Percentiles rank a stretch among this genome's conserved stretches.
phyloP scores from a whole-genome alignment of 2,329 filamentous ascomycete genomes.

The Bipolaris victoriae region DNA sequence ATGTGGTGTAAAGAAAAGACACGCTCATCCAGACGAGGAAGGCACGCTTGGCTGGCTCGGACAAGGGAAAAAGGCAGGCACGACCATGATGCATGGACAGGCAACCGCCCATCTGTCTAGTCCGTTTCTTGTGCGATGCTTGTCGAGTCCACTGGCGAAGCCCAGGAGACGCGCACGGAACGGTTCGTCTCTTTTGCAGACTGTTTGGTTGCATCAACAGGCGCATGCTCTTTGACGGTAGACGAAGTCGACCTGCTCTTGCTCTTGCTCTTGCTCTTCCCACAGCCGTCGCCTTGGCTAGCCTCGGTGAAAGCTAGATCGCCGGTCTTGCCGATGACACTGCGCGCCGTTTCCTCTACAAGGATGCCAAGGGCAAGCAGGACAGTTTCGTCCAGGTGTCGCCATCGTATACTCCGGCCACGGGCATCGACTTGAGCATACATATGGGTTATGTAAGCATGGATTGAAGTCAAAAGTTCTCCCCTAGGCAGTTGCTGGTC shows the following conservation, averaged over 20 bases:
- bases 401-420: slow-evolving; percentile 49
- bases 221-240: neutral
- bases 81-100: too few relatives aligned
- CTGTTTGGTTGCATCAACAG: neutral
- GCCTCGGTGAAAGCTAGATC: slow-evolving; percentile 74
- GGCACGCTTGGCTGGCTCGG: too few relatives aligned
- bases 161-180: neutral
- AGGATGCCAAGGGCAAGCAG: slow-evolving; percentile 76
- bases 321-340: slow-evolving; percentile 67
- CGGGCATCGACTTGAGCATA: slow-evolving; percentile 54
- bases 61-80: too few relatives aligned
- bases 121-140: too few relatives aligned
- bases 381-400: slow-evolving; percentile 79
- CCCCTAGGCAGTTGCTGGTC: slow-evolving; percentile 66
- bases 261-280: neutral
- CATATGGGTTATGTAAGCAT: slow-evolving; percentile 71
- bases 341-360: slow-evolving; percentile 71
- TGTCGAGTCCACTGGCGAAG: too few relatives aligned
- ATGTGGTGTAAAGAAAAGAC: too few relatives aligned
- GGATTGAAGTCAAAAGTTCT: slow-evolving; percentile 71
- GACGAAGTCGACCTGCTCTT: neutral
- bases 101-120: too few relatives aligned
- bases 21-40: too few relatives aligned
- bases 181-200: neutral
- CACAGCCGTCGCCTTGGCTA: slow-evolving; percentile 34